These are phyloP conservation scores for Rhodamnia argentea DNA, from an alignment of 345 rosid species.

Conservation along the genomic window DNA sequence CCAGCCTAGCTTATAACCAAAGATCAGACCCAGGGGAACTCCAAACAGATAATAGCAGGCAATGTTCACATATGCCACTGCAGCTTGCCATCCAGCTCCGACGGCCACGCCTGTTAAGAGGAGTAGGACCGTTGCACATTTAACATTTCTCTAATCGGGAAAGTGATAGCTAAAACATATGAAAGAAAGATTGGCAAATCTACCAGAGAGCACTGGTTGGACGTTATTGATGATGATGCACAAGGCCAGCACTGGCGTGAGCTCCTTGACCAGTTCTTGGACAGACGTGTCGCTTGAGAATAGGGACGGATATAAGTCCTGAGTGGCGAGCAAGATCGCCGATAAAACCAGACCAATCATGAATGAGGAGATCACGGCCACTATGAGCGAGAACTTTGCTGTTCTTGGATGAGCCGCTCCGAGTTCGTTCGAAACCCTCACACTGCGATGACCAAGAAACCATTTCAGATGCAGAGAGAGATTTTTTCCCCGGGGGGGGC, in stretches of 20 bases:
- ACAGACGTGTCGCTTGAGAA: conserved; percentile 51
- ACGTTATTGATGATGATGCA: conserved; percentile 60
- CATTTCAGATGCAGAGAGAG: neutral
- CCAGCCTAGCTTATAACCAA: conserved; percentile 37
- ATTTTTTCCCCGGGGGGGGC: neutral
- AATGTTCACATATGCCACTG: conserved; percentile 51
- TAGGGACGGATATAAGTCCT: conserved; percentile 42
- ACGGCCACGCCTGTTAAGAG: conserved; percentile 9
- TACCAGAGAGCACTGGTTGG: conserved; percentile 94
- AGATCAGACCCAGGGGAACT: conserved; percentile 42
- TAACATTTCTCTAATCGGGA: neutral
- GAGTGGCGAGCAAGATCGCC: conserved; percentile 23
- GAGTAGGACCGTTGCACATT: neutral
- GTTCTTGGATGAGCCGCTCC: conserved; percentile 52
- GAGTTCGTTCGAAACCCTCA: conserved; percentile 70
- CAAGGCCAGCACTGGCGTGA: conserved; percentile 63
- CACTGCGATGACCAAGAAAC: conserved; percentile 23
- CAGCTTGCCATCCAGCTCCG: conserved; percentile 55
- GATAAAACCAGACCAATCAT: conserved; percentile 37
- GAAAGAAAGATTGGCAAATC: neutral
- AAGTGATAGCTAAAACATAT: neutral
- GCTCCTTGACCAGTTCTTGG: conserved; percentile 33
- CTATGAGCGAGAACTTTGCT: conserved; percentile 35
- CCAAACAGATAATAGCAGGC: conserved; percentile 56
- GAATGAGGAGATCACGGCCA: conserved; percentile 45